Conservation (phyloP, 306 rosid genomes). For the Pyrus betulifolia region DNA sequence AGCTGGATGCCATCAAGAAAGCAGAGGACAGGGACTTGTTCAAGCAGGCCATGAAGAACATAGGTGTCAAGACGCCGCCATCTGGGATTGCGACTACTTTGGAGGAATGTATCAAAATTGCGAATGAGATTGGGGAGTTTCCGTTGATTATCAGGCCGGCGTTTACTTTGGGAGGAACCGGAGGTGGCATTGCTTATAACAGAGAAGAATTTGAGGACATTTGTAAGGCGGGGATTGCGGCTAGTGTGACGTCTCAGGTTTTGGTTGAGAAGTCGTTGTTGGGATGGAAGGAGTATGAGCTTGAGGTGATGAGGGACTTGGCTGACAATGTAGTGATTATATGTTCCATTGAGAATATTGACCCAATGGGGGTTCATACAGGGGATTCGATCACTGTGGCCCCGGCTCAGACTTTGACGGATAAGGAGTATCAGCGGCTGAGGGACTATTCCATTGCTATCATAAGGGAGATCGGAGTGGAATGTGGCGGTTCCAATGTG, state of each 20-base stretch:
- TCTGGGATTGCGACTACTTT: constrained; percentile 64
- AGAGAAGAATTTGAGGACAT: constrained; percentile 73
- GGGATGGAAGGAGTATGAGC: constrained; percentile 99
- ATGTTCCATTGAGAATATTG: constrained; percentile 96
- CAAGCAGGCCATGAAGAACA: constrained; percentile 81
- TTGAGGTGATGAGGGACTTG: constrained; percentile 95
- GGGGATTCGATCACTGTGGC: constrained; percentile 98
- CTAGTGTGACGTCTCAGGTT: constrained; percentile 78
- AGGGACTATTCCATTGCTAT: constrained; percentile 71
- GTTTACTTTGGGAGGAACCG: constrained; percentile 80
- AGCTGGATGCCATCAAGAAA: constrained; percentile 83
- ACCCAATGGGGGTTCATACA: constrained; percentile 95
- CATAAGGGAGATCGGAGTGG: constrained; percentile 72
- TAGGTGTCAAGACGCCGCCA: constrained; percentile 80
- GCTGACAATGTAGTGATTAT: constrained; percentile 95
- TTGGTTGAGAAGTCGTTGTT: constrained; percentile 85
- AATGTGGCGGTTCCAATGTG: constrained; percentile 85
- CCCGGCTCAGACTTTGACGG: constrained; percentile 89
- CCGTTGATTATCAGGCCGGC: constrained; percentile 85
- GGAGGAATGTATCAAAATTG: constrained; percentile 50
- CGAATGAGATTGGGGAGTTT: constrained; percentile 58
- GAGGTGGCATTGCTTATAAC: constrained; percentile 94
- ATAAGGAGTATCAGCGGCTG: constrained; percentile 89
- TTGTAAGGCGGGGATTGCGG: constrained; percentile 80
- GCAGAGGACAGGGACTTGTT: constrained; percentile 90